Evolutionary conservation across 192 early-diverging fungal species (phyloP).

Genomic region (Pilaira anomala): DNA sequence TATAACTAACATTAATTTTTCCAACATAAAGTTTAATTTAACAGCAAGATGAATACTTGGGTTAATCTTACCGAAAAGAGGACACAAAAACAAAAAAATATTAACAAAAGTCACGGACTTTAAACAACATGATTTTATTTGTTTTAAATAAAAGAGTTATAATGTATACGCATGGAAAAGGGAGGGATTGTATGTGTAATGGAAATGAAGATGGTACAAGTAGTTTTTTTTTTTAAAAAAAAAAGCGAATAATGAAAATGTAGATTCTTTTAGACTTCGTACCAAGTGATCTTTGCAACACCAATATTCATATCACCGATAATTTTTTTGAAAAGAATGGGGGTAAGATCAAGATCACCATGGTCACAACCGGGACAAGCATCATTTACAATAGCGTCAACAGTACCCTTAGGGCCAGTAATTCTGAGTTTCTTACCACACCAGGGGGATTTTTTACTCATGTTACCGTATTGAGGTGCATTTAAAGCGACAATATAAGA

Average conservation of each 20-base stretch:
- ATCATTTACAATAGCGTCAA: conserved; percentile 50
- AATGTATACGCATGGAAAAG: background rate
- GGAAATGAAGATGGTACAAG: too few relatives aligned
- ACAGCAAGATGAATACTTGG: too few relatives aligned
- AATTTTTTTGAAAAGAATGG: conserved; percentile 47
- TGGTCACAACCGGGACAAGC: conserved; percentile 48
- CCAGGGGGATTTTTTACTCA: conserved; percentile 21
- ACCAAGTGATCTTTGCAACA: conserved; percentile 51
- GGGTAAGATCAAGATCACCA: conserved; percentile 54
- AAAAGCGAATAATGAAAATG: too few relatives aligned
- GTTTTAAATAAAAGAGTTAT: too few relatives aligned
- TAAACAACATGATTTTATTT: too few relatives aligned
- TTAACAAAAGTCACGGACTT: too few relatives aligned
- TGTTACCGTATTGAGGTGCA: conserved; percentile 28
- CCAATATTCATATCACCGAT: conserved; percentile 47
- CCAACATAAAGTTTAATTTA: too few relatives aligned
- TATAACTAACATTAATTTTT: too few relatives aligned
- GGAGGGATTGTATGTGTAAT: background rate
- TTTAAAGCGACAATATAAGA: conserved; percentile 33
- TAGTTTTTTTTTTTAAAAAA: too few relatives aligned
- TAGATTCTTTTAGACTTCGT: conserved; percentile 30
- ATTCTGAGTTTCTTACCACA: conserved; percentile 33
- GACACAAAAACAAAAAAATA: too few relatives aligned
- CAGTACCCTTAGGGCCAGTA: conserved; percentile 40
- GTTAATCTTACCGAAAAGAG: too few relatives aligned